Evolutionary conservation across 352 stramenopile genomes (phyloP).

Genomic region (Phytophthora podocarpi): DNA sequence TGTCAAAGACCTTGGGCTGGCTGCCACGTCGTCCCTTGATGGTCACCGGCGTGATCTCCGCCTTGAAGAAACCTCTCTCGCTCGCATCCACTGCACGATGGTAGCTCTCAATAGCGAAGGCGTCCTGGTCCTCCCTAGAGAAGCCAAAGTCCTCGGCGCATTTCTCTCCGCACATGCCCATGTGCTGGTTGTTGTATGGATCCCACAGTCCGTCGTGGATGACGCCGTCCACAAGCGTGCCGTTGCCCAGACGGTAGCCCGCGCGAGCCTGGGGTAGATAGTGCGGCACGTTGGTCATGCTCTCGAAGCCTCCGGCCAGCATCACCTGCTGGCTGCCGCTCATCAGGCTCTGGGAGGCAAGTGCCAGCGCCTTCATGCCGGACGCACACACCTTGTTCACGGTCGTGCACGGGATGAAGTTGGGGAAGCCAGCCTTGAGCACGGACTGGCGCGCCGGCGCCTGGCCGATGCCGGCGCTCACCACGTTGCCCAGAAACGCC

Average conservation of each 20-base stretch:
- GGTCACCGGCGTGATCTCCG: constrained; percentile 92
- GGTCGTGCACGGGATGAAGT: constrained; percentile 95
- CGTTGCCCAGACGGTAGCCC: constrained; percentile 94
- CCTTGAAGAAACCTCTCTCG: constrained; percentile 86
- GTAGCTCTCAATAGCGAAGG: constrained; percentile 95
- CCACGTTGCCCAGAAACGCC: constrained; percentile 97
- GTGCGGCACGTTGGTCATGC: constrained; percentile 98
- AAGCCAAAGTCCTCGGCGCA: constrained; percentile 93
- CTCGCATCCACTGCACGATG: constrained; percentile 72
- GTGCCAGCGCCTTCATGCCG: constrained; percentile 91
- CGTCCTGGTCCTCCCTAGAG: constrained; percentile 95
- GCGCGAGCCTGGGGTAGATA: constrained; percentile 93
- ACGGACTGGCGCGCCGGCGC: constrained; percentile 95
- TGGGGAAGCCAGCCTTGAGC: constrained; percentile 90
- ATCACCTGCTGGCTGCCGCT: constrained; percentile 87
- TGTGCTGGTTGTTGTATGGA: constrained; percentile 96
- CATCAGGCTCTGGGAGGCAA: constrained; percentile 91
- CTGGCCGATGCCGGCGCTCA: constrained; percentile 96
- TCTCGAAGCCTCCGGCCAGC: constrained; percentile 96
- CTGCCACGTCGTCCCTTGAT: constrained; percentile 66
- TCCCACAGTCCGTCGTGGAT: constrained; percentile 98
- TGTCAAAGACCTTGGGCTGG: constrained; percentile 62
- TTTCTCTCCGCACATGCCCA: constrained; percentile 96
- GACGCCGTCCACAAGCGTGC: constrained; percentile 87
- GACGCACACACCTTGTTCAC: constrained; percentile 99